Conservation (phyloP, 768 basidiomycete genomes). For the Lyophyllum shimeji region DNA sequence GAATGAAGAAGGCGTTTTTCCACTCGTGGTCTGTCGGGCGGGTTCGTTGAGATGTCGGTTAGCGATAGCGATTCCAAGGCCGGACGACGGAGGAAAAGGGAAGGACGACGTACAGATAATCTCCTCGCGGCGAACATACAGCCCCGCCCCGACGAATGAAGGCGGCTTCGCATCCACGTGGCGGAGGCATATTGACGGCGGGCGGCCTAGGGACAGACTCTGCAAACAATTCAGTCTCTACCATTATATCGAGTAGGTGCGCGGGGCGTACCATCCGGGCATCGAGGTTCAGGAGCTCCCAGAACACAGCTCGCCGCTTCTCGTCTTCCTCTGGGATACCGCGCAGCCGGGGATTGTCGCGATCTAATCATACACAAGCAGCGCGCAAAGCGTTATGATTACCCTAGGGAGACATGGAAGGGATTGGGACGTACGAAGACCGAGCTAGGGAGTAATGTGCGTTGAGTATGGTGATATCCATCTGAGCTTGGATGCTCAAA, state of each 20-base stretch:
- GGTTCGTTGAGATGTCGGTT: too few relatives aligned
- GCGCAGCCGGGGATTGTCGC: constrained; percentile 62
- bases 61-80: constrained; percentile 27
- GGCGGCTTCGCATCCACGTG: constrained; percentile 67
- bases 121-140: constrained; percentile 50
- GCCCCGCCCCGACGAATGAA: constrained; percentile 42
- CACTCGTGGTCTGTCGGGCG: constrained; percentile 72
- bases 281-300: constrained; percentile 74
- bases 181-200: constrained; percentile 62
- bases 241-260: too few relatives aligned
- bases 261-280: constrained; percentile 63
- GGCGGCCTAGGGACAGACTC: constrained; percentile 71
- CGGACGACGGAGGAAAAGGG: not conserved
- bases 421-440: constrained; percentile 52
- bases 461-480: too few relatives aligned
- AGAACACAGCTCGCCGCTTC: constrained; percentile 66
- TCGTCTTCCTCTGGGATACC: constrained; percentile 73
- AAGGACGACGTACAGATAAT: constrained; percentile 43
- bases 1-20: constrained; percentile 65
- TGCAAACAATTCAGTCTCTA: constrained; percentile 22
- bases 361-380: constrained; percentile 51
- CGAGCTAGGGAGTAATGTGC: constrained; percentile 44
- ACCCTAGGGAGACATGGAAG: constrained; percentile 3
- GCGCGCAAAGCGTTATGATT: not conserved
- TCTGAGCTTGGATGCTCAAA: too few relatives aligned